phyloP scores from a whole-genome alignment of 2,329 filamentous ascomycete genomes.

The Neophaeococcomyces mojaviensis region DNA sequence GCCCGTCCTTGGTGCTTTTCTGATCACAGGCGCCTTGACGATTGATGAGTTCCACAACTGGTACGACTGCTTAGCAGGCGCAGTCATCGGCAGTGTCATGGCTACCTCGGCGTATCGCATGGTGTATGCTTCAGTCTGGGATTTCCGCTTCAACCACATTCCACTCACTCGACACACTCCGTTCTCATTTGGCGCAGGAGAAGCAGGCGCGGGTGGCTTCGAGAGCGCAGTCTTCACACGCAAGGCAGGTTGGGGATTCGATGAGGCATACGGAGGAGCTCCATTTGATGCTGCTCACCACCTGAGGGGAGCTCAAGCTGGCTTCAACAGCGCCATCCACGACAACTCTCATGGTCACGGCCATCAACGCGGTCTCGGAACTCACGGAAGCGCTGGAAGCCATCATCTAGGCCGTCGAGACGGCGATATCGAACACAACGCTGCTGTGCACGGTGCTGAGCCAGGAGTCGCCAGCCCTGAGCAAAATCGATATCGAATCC shows the following conservation, averaged over 20 bases:
- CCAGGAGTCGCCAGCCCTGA: neutral
- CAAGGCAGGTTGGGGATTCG: constrained; percentile 53
- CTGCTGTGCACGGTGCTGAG: constrained; percentile 2
- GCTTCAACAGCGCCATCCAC: constrained; percentile 18
- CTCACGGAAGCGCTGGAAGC: neutral
- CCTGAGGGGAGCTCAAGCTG: constrained; percentile 15
- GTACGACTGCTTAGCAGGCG: constrained; percentile 65
- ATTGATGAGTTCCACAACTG: constrained; percentile 70
- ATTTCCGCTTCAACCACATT: constrained; percentile 61
- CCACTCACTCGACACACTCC: constrained; percentile 53
- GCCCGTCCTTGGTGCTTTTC: constrained; percentile 58
- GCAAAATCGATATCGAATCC: constrained; percentile 10
- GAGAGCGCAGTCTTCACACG: constrained; percentile 51
- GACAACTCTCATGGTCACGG: neutral
- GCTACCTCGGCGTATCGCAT: constrained; percentile 60
- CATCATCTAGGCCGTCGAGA: constrained; percentile 5
- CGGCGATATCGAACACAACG: constrained; percentile 15
- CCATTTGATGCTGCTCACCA: constrained; percentile 34
- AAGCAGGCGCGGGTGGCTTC: constrained; percentile 37
- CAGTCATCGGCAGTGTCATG: constrained; percentile 56
- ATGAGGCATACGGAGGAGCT: constrained; percentile 33
- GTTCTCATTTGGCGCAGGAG: constrained; percentile 43
- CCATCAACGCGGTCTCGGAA: constrained; percentile 1
- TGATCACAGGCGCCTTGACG: constrained; percentile 63
- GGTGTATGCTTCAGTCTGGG: constrained; percentile 61